phyloP scores from a whole-genome alignment of 371 early-diverging fungal genomes.

The Blyttiomyces sp. region DNA sequence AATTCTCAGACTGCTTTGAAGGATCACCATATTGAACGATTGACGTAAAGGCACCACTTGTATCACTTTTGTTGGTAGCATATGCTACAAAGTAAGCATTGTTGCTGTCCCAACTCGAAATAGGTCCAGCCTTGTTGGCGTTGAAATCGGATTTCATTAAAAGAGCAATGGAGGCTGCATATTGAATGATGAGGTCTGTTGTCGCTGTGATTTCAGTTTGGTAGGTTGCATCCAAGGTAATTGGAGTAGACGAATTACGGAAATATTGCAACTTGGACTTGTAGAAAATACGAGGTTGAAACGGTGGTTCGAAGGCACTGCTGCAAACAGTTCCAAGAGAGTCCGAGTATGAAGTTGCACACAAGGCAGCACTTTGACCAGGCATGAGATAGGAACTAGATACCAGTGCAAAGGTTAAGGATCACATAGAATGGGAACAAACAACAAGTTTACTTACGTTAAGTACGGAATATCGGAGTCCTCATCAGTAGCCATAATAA shows the following conservation, averaged over 20 bases:
- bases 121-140: constrained; percentile 27
- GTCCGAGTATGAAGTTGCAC: constrained; percentile 16
- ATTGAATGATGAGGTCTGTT: constrained; percentile 11
- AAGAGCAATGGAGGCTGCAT: constrained; percentile 17
- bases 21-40: constrained; percentile 39
- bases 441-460: constrained; percentile 5
- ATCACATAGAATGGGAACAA: not conserved
- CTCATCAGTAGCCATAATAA: constrained; percentile 42
- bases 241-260: constrained; percentile 11
- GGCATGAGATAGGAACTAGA: constrained; percentile 17
- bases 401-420: not conserved
- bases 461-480: constrained; percentile 32
- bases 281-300: constrained; percentile 14
- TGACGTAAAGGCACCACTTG: constrained; percentile 24
- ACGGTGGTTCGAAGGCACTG: constrained; percentile 11
- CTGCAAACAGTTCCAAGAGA: not conserved
- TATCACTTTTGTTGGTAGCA: constrained; percentile 4
- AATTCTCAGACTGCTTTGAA: constrained; percentile 1
- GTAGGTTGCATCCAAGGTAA: constrained; percentile 22
- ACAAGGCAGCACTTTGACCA: constrained; percentile 20
- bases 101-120: constrained; percentile 9
- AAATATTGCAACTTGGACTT: constrained; percentile 13
- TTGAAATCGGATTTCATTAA: constrained; percentile 29
- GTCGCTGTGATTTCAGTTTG: constrained; percentile 26
- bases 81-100: constrained; percentile 1